A percentile compares a stretch with the other conserved stretches of the same genome.
These are phyloP conservation scores for Mucor irregularis DNA, from an alignment of 371 early-diverging fungal species.

Conservation along the genomic window DNA sequence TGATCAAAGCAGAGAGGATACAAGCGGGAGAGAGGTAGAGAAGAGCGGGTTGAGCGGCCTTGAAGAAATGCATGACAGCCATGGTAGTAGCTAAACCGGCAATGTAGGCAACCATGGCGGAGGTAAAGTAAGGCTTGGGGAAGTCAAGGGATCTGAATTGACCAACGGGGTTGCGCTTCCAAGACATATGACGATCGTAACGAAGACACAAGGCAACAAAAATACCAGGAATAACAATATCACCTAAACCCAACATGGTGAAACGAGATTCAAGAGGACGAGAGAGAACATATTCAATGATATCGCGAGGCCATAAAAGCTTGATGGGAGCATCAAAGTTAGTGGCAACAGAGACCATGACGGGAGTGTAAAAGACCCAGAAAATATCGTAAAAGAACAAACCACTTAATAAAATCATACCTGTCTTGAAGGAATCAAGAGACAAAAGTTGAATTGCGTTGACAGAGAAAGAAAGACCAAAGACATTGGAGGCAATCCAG, in stretches of 20 bases:
- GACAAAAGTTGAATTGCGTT: slow-evolving; percentile 87
- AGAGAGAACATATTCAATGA: slow-evolving; percentile 52
- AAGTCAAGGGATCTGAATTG: slow-evolving; percentile 63
- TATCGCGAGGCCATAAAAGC: slow-evolving; percentile 87
- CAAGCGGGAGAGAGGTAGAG: slow-evolving; percentile 97
- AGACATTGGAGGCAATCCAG: slow-evolving; percentile 90
- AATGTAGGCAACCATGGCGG: slow-evolving; percentile 81
- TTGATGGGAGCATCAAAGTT: slow-evolving; percentile 97
- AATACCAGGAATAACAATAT: slow-evolving; percentile 97
- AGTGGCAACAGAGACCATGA: slow-evolving; percentile 98
- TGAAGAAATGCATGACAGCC: slow-evolving; percentile 93
- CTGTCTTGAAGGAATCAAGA: slow-evolving; percentile 94
- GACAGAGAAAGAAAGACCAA: slow-evolving; percentile 86
- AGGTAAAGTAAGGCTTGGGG: slow-evolving; percentile 86
- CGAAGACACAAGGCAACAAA: slow-evolving; percentile 90
- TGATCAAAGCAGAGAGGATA: slow-evolving; percentile 81
- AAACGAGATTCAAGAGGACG: slow-evolving; percentile 52
- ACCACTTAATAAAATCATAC: slow-evolving; percentile 88
- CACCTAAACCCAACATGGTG: slow-evolving; percentile 97
- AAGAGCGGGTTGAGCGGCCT: slow-evolving; percentile 97
- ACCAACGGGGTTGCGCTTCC: slow-evolving; percentile 50
- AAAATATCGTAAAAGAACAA: slow-evolving; percentile 97
- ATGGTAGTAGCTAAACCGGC: slow-evolving; percentile 89
- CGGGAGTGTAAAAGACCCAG: slow-evolving; percentile 98
- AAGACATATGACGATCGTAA: slow-evolving; percentile 78